Evolutionary conservation across 2,329 filamentous ascomycete genomes (phyloP).

Genomic region (Phoma herbarum): DNA sequence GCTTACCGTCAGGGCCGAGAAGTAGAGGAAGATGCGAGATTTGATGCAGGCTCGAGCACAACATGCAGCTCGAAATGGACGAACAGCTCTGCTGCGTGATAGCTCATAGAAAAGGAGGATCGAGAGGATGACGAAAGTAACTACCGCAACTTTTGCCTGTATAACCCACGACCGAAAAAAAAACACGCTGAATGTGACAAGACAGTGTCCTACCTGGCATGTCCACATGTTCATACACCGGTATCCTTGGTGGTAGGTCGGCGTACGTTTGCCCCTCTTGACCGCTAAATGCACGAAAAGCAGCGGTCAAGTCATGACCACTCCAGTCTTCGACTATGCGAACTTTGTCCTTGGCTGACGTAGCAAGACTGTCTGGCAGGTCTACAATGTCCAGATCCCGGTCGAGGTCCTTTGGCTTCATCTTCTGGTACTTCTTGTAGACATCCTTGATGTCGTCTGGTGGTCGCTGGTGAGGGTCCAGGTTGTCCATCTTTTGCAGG

Average conservation of each 20-base stretch:
- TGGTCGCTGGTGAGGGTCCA: conserved; percentile 82
- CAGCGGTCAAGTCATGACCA: conserved; percentile 29
- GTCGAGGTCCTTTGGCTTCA: conserved; percentile 60
- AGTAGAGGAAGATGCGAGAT: too few species aligned
- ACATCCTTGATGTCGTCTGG: conserved; percentile 72
- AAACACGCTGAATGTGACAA: background rate
- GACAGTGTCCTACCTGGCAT: conserved; percentile 68
- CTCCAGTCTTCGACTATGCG: conserved; percentile 36
- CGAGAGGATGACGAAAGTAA: background rate
- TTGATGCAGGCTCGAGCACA: background rate
- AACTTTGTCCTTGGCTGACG: conserved; percentile 32
- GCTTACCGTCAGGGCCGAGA: conserved; percentile 32
- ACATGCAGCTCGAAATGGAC: too few species aligned
- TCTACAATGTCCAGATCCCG: conserved; percentile 58
- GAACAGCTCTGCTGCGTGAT: too few species aligned
- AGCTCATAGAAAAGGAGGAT: too few species aligned
- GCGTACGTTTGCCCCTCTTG: conserved; percentile 14
- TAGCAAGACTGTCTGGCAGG: conserved; percentile 42
- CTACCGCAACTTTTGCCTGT: background rate
- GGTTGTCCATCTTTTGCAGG: conserved; percentile 36
- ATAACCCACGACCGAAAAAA: background rate
- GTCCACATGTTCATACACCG: conserved; percentile 69
- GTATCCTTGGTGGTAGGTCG: conserved; percentile 23
- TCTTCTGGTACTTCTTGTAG: conserved; percentile 79
- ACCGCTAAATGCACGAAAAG: conserved; percentile 38